Base-by-base conservation (phyloP, 225 moss, liverwort and hornwort species). In the Asterella californica region DNA sequence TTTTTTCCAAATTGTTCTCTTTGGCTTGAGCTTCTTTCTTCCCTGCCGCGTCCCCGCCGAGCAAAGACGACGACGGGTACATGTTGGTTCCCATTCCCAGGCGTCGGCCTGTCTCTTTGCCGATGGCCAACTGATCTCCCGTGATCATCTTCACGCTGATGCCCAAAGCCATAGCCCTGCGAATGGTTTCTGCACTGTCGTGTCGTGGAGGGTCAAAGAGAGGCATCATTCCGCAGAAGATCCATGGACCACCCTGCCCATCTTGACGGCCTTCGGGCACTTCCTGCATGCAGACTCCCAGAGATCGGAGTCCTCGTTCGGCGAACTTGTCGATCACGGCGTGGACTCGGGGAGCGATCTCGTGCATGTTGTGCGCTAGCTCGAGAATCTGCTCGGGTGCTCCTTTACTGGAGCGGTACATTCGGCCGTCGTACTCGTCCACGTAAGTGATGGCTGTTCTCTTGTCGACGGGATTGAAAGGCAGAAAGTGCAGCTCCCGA, bases 401-500 rank as follows among this genome's bases (percentile, higher is more conserved):
- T 30, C 81, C 81, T 65, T 81, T 81, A 48, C 49, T 81, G 9
- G 65, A 46, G 12, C 81, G 74, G 72, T 64, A 74, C 81, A 72
- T 72, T 22, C 72, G 47, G 29, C 81, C 81, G 34, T 81, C 66
- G 34, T 60, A 37, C 24, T 54, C 30, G 52, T 81, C 81, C 10
- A 81, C 19, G 75, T 81, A 81, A 0, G 81, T 81, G 36, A 75
- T 48, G 24, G 81, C 75, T 8, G 81, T 81, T 2, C 81, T 62
- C 75, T 81, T 81, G 32, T 81, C 81, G 2, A 68, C 66, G 15
- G 76, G 76, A 36, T 76, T 76, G 76, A 76, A 76, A 11, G 76
- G 76, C 12, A 81, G 75, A 27, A 81, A 81, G 34, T 81, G 81
- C 74, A 81, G 37, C 64, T 81, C 81, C 22, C 57, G 59, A 30